Conservation (phyloP, 257 asterid species). For the Penstemon davidsonii region DNA sequence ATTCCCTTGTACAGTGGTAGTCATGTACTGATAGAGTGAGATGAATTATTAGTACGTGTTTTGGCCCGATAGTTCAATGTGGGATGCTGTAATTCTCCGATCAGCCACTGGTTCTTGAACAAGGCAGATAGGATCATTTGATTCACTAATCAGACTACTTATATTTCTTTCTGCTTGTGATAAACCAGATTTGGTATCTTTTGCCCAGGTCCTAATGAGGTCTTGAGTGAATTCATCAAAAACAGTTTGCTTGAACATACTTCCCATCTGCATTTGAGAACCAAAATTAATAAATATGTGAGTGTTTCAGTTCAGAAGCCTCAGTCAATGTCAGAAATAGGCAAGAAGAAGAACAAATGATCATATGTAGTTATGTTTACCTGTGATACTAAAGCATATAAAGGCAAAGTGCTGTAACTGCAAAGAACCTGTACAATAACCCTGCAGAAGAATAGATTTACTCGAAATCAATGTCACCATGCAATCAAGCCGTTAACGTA, state of each 20-base stretch:
- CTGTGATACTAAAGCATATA: slow-evolving; percentile 51
- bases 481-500: neutral
- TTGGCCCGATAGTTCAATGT: slow-evolving; percentile 41
- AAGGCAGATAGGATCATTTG: slow-evolving; percentile 33
- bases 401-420: slow-evolving; percentile 53
- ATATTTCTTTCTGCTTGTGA: slow-evolving; percentile 1
- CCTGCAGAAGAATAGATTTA: slow-evolving; percentile 26
- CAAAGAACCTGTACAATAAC: slow-evolving; percentile 50
- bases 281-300: too few species aligned
- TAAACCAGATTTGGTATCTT: slow-evolving; percentile 15
- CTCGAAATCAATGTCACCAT: neutral
- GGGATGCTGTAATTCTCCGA: slow-evolving; percentile 33
- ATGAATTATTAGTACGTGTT: slow-evolving; percentile 18
- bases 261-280: slow-evolving; percentile 63
- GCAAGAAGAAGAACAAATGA: too few species aligned
- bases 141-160: slow-evolving; percentile 20
- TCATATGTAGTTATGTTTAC: slow-evolving; percentile 14
- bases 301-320: neutral
- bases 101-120: slow-evolving; percentile 31
- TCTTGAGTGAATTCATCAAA: slow-evolving; percentile 33
- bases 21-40: slow-evolving; percentile 5
- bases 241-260: slow-evolving; percentile 57
- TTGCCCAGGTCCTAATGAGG: slow-evolving; percentile 40
- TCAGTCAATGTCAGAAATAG: neutral
- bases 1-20: too few species aligned